Evolutionary conservation across 2,329 filamentous ascomycete genomes (phyloP).

Genomic region (Talaromyces sp.): DNA sequence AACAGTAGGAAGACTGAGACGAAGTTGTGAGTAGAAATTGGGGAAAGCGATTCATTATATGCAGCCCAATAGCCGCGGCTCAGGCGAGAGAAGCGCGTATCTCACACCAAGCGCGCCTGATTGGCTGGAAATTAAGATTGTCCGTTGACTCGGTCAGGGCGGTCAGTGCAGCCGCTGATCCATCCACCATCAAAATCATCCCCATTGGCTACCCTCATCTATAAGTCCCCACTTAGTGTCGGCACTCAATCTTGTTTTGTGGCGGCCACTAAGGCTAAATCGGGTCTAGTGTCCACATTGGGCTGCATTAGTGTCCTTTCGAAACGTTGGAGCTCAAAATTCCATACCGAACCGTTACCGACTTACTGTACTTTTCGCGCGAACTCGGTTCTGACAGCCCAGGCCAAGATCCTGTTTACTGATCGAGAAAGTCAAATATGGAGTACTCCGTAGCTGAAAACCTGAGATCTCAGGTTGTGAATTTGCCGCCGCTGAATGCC

Average conservation of each 20-base stretch:
- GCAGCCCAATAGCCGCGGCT: constrained; percentile 3
- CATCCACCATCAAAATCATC: background rate
- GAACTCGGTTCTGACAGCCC: background rate
- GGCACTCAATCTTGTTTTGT: constrained; percentile 10
- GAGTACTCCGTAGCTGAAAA: background rate
- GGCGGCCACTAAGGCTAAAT: background rate
- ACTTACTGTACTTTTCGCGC: too few species aligned
- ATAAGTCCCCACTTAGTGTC: background rate
- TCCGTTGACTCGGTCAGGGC: background rate
- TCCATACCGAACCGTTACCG: background rate
- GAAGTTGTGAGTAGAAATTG: too few species aligned
- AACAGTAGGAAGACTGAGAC: too few species aligned
- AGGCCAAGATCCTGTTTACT: background rate
- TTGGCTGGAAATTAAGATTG: background rate
- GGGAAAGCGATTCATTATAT: too few species aligned
- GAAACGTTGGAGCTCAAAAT: background rate
- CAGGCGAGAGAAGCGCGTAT: background rate
- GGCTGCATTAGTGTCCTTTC: background rate
- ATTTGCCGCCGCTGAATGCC: background rate
- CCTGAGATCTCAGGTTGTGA: too few species aligned
- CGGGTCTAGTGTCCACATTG: background rate
- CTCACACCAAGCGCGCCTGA: background rate
- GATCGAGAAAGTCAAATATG: too few species aligned
- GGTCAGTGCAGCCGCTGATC: background rate
- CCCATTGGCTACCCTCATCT: background rate